Evolutionary conservation across 2,329 filamentous ascomycete species (phyloP).

Genomic region (Hirsutella minnesotensis): DNA sequence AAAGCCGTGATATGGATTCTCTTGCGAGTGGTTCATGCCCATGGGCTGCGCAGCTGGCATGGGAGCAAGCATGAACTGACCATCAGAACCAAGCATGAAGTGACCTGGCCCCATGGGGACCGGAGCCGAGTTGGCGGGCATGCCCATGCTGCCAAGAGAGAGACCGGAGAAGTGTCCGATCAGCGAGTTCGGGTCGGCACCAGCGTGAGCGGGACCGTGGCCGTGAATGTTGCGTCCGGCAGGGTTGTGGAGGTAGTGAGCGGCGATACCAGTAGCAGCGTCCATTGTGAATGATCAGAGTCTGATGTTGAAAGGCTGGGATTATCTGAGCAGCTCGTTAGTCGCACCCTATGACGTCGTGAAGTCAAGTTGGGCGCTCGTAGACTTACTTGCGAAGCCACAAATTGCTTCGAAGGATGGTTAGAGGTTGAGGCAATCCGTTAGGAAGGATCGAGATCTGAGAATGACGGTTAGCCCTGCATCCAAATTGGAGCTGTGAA

Average conservation of each 20-base stretch:
- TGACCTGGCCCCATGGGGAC: slow-evolving; percentile 21
- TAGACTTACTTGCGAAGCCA: slow-evolving; percentile 18
- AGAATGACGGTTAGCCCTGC: slow-evolving; percentile 1
- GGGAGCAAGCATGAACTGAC: slow-evolving; percentile 24
- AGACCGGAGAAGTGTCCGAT: slow-evolving; percentile 25
- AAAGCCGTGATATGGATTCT: slow-evolving; percentile 21
- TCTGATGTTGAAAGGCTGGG: slow-evolving; percentile 21
- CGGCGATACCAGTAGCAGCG: slow-evolving; percentile 16
- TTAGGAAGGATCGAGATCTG: slow-evolving; percentile 17
- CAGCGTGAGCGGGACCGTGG: slow-evolving; percentile 16
- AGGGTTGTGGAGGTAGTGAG: slow-evolving; percentile 19
- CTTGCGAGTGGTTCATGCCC: slow-evolving; percentile 21
- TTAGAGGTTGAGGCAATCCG: slow-evolving; percentile 19
- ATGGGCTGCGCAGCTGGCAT: slow-evolving; percentile 22
- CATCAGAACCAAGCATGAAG: slow-evolving; percentile 26
- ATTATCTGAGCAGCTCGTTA: slow-evolving; percentile 7
- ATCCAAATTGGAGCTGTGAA: too few relatives aligned
- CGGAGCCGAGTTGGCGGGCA: slow-evolving; percentile 16
- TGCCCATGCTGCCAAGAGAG: slow-evolving; percentile 23
- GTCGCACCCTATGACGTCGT: neutral
- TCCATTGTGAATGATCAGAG: slow-evolving; percentile 22
- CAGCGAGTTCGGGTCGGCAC: slow-evolving; percentile 17
- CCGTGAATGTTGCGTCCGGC: slow-evolving; percentile 16
- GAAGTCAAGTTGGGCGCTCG: neutral
- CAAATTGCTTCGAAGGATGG: slow-evolving; percentile 18